phyloP scores from a whole-genome alignment of 331 rosid species.

The Rosa hybrid region DNA sequence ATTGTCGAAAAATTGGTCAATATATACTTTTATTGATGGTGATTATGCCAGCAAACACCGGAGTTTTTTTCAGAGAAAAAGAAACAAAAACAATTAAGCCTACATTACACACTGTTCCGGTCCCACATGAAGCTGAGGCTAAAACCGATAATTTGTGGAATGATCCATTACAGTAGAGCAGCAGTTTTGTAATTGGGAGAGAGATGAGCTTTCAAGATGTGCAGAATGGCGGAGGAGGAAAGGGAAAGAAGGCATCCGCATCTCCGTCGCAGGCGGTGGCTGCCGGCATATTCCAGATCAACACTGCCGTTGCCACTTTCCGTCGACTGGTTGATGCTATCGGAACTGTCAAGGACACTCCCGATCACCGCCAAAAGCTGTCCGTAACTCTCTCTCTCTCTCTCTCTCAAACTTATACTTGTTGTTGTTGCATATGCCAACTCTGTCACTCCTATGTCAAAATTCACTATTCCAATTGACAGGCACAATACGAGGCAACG shows the following conservation, averaged over 20 bases:
- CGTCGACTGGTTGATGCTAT: conserved; percentile 70
- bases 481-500: conserved; percentile 71
- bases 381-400: conserved; percentile 19
- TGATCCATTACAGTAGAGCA: not conserved
- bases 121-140: not conserved
- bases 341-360: conserved; percentile 73
- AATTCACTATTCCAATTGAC: conserved; percentile 15
- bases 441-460: not conserved
- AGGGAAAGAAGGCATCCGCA: conserved; percentile 24
- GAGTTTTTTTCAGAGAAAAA: too few relatives aligned
- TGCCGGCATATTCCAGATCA: conserved; percentile 79
- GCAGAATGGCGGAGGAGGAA: conserved; percentile 31
- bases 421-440: not conserved
- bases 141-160: not conserved
- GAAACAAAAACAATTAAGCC: too few relatives aligned
- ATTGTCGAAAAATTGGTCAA: too few relatives aligned
- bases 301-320: conserved; percentile 69
- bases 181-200: not conserved
- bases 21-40: too few relatives aligned
- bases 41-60: too few relatives aligned
- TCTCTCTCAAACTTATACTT: not conserved
- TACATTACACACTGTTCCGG: not conserved
- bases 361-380: conserved; percentile 73
- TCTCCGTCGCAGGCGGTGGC: conserved; percentile 67
- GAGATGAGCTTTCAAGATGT: conserved; percentile 80